Conservation (phyloP, 306 rosid species). For the Ammopiptanthus mongolicus region DNA sequence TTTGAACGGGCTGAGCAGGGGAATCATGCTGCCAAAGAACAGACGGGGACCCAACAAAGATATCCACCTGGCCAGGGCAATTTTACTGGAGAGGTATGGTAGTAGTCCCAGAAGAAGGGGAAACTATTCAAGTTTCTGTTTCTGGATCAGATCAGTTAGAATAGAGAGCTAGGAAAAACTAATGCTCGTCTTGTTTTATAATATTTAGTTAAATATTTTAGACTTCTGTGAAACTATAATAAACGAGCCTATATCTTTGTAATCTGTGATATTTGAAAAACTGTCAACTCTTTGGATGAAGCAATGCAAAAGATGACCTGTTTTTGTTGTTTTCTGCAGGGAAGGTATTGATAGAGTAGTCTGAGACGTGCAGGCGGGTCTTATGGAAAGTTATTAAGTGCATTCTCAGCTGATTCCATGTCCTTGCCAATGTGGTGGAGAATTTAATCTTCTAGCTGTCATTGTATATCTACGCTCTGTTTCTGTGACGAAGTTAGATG, state of each 20-base stretch:
- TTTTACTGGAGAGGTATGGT: constrained; percentile 29
- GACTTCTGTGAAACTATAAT: not conserved
- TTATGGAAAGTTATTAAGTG: not conserved
- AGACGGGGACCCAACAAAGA: constrained; percentile 41
- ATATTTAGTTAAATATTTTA: not conserved
- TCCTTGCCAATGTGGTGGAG: not conserved
- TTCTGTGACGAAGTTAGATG: not conserved
- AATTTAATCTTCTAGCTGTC: not conserved
- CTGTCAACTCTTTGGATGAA: not conserved
- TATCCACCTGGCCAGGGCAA: constrained; percentile 46
- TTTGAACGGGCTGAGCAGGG: constrained; percentile 33
- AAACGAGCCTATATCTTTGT: not conserved
- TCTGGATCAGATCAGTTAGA: not conserved
- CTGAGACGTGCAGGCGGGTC: not conserved
- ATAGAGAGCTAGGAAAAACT: not conserved
- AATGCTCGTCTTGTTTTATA: not conserved
- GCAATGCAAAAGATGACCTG: constrained; percentile 8
- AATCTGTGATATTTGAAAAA: not conserved
- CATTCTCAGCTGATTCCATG: constrained; percentile 9
- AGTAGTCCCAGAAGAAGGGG: not conserved
- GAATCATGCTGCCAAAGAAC: constrained; percentile 26
- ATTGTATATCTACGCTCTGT: not conserved
- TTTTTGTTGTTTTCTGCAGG: constrained; percentile 40
- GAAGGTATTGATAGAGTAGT: constrained; percentile 36
- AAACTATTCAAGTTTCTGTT: not conserved